Evolutionary conservation across 352 stramenopile species (phyloP), one percentile per base, ranked within the genome.

Genomic region (Pythium phragmitis): DNA sequence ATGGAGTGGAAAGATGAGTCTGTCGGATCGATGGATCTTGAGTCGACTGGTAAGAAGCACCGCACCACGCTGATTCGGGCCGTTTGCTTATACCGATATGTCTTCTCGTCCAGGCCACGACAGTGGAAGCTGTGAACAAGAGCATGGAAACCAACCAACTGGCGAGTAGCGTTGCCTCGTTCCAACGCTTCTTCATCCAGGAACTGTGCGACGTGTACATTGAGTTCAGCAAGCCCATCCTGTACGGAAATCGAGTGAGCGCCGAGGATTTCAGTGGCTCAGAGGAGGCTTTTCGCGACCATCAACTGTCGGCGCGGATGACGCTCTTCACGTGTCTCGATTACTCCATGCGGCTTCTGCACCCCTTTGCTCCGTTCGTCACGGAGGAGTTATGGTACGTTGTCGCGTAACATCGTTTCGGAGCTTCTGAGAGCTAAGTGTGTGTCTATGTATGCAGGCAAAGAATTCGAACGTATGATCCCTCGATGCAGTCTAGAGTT

Each of bases 301-400:
- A 67, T 11, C 79, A 91, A 53, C 85, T 82, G 66, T 89, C 91
- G 42, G 92, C 97, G 28, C 94, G 98, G 72, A 85, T 83, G 8
- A 98, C 89, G 11, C 76, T 99, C 7, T 98, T 96, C 75, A 79
- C 94, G 30, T 97, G 93, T 37, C 74, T 99, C 41, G 97, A 99
- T 63, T 87, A 87, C 63, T 98, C 93, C 19, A 89, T 99, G 68
- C 89, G 97, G 19, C 80, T 99, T 51, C 73, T 99, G 37, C 98
- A 99, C 69, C 97, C 97, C 7, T 98, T 99, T 71, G 99, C 99
- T 73, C 98, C 98, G n/a, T 99, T 99, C 73, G 94, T 99, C 23
- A 99, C 98, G 0, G 98, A 99, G 80, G 98, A 99, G 74, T 80
- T 99, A 11, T 99, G 98, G 98, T 96, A 96, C 11, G 70, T 7